Base-by-base conservation (phyloP, 2,329 filamentous ascomycete species). In the Pseudogymnoascus sp. region DNA sequence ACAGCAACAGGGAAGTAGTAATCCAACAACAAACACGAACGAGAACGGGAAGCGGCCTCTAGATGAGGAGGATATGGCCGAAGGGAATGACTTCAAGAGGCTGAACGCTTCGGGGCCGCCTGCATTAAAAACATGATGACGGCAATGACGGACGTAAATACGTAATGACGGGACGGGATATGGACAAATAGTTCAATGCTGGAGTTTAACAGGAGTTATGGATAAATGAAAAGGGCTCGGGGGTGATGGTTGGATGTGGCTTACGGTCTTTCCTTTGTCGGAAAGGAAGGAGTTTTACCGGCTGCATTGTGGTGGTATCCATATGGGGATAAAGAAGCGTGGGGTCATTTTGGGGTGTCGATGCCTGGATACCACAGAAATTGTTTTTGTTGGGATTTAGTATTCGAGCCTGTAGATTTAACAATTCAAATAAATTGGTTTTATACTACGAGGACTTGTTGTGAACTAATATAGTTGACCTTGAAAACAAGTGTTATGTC, bases 31-130 rank as follows among this genome's bases (percentile, higher is more conserved):
- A 28, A 65, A 57, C 38, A 62, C 63, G 35, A 58, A 58, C 38
- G 57, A 58, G 18, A 58, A 58, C 35, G 57, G 57, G 6, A 70
- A 70, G 59, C 60, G 68, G 58, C 59, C 65, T 30, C 63, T 63
- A 37, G 67, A 69, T 36, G 62, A 65, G 28, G 68, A 69, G 36
- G 65, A 65, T 14, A 20, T 37, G 33, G 57, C 37, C 15, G 35
- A 18, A 25, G 57, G 25, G 35, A 37, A 37, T 25, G 57, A 58
- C 12, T 63, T 62, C 22, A 70, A 70, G 60, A 66, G 63, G 39
- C 30, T 66, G 37, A 60, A 61, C 3, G 66, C 58, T 50, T 60
- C 68, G 28, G 64, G 62, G 9, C 66, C 64, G 15, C 61, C 63
- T 57, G 64, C 64, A 57, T 43, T 66, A 41, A 66, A 65, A 57